Evolutionary conservation across 805 yeast species (phyloP), one percentile per base, ranked within the genome.

Genomic region (Wickerhamiella lipophila): DNA sequence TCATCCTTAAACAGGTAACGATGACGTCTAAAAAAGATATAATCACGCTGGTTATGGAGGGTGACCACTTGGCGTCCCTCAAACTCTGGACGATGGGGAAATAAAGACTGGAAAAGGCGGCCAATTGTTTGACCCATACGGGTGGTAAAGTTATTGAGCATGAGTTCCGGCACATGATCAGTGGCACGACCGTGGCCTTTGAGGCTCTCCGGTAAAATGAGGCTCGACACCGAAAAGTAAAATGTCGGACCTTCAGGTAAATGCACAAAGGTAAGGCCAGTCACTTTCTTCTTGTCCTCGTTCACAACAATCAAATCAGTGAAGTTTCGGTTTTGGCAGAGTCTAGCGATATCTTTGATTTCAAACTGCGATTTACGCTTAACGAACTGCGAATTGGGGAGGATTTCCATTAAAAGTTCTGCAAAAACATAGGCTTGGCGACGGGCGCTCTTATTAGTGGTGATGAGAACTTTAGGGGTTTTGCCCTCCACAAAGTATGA

Each of bases 61-160:
- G 98, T 92, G 25, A 92, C 81, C 41, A 86, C 98, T 63, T 92
- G 96, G 59, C 98, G 76, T 25, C 98, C 98, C 64, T 83, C 83
- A 57, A 92, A 77, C 61, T 92, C 96, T 1, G 98, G 98, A 52
- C 76, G 75, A 52, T 83, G 88, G 8, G 98, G 98, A 67, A 89
- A 86, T 38, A 92, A 70, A 1, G 95, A 78, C 64, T 88, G 96
- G 68, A 92, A 92, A 53, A 92, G 67, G 51, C 94, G 73, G 27
- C 96, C 96, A 5, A 89, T 94, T 0, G 97, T 84, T 60, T 83
- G 80, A 65, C 98, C 98, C 53, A 92, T 72, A 56, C 95, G 74
- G 0, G 98, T 88, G 52, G 84, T 77, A 70, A 92, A 92, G 65
- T 92, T 92, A 65, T 92, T 92, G 62, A 92, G 70, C 29, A 92